Evolutionary conservation across 1,139 yeast genomes (phyloP).

Genomic region (Kurtzmaniella quercitrusa): DNA sequence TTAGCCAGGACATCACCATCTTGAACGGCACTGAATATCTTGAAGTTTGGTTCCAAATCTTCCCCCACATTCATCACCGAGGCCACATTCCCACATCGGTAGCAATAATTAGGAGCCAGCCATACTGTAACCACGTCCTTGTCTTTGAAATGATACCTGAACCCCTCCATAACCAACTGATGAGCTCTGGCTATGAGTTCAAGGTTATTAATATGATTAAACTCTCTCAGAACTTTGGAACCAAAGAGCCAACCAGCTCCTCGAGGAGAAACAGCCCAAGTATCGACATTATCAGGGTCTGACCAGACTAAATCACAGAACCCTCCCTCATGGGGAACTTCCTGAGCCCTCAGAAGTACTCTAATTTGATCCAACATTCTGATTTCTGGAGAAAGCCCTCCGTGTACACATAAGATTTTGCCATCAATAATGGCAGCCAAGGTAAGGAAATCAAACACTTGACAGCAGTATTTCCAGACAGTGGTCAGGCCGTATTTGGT

Average conservation of each 20-base stretch:
- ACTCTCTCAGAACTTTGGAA: constrained; percentile 53
- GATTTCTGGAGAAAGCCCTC: constrained; percentile 93
- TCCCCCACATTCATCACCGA: constrained; percentile 96
- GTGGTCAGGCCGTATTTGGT: constrained; percentile 94
- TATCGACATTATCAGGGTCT: constrained; percentile 94
- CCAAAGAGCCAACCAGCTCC: constrained; percentile 89
- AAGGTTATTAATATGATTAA: constrained; percentile 82
- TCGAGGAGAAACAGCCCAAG: constrained; percentile 97
- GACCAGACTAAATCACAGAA: constrained; percentile 98
- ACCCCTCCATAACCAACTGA: constrained; percentile 97
- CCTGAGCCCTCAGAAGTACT: constrained; percentile 82
- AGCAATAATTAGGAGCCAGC: constrained; percentile 98
- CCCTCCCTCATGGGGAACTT: constrained; percentile 98
- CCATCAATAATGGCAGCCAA: constrained; percentile 90
- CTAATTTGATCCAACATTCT: constrained; percentile 86
- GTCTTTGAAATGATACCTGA: constrained; percentile 89
- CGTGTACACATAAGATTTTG: constrained; percentile 91
- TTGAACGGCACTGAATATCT: constrained; percentile 93
- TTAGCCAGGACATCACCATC: constrained; percentile 69
- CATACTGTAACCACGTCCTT: constrained; percentile 96
- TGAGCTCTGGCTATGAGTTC: constrained; percentile 94
- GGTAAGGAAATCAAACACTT: constrained; percentile 88
- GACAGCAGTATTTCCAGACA: constrained; percentile 78
- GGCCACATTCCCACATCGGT: constrained; percentile 97
- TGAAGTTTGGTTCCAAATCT: constrained; percentile 80